Base-by-base conservation (phyloP, 169 alveolate species). In the Plasmodium inui region DNA sequence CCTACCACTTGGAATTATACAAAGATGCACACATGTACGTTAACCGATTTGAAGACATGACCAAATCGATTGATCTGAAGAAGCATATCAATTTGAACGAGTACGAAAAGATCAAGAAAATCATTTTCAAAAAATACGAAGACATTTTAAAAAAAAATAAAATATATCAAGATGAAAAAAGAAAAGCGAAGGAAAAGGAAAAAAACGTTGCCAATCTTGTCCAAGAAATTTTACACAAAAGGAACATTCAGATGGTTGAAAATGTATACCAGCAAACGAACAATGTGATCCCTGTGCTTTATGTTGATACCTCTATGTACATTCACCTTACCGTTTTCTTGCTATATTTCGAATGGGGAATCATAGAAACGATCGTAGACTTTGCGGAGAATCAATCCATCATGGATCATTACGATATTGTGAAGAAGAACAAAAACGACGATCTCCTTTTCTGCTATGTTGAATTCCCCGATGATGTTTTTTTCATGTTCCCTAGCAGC, bases 251-350 rank as follows among this genome's bases (percentile, higher is more conserved):
- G 19, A 57, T 80, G 17, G 34, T 89, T 12, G 41, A 78, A 79
- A 89, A 80, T 61, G 70, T 89, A 12, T 89, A 89, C 55, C 57
- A 85, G 53, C 44, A 76, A 12, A 61, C 61, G 32, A 78, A 61
- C 71, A 80, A 67, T 50, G 72, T 89, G 50, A 17, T 19, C 9
- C 94, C 94, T 37, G 89, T 89, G 26, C 70, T 89, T 12, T 89
- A 89, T 30, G 17, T 89, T 39, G 94, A 89, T 37, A 14, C 32
- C 10, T n/a, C 44, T 34, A 79, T 57, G 89, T 89, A 79, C 46
- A 89, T 89, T 57, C 94, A 89, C 70, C 67, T 89, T 89, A 89
- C 94, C 32, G 90, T 89, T 41, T 89, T 61, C 81, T 46, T 89
- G 72, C 70, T 89, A 4, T 89, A 89, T 61, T 67, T 79, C 22